These are phyloP conservation scores for Boletus subcaerulescens DNA, from an alignment of 768 basidiomycete genomes.

Conservation along the genomic window DNA sequence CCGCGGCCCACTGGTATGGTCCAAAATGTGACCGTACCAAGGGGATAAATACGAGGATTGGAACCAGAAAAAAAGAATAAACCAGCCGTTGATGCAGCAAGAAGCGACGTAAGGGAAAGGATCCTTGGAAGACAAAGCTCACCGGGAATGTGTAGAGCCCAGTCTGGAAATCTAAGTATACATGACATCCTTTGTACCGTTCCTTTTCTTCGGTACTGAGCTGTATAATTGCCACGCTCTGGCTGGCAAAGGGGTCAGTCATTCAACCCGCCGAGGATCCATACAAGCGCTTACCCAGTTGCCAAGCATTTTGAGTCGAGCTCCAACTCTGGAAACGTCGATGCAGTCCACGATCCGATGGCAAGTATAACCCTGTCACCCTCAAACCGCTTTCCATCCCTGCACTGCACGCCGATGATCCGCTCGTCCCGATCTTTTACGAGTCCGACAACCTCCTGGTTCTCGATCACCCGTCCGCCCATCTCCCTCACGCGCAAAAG, in stretches of 20 bases:
- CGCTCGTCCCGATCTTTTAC: slow-evolving; percentile 35
- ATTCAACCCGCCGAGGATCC: neutral
- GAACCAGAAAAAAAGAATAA: too few relatives aligned
- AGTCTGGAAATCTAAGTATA: slow-evolving; percentile 66
- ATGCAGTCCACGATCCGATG: slow-evolving; percentile 84
- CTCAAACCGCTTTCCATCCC: slow-evolving; percentile 50
- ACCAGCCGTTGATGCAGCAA: too few relatives aligned
- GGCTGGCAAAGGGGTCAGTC: slow-evolving; percentile 43
- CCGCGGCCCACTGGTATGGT: neutral
- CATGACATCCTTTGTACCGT: slow-evolving; percentile 58
- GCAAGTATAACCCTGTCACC: slow-evolving; percentile 69
- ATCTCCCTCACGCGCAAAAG: slow-evolving; percentile 53
- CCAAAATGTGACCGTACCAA: too few relatives aligned
- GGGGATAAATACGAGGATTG: too few relatives aligned
- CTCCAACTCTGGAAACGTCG: slow-evolving; percentile 60
- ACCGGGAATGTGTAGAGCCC: slow-evolving; percentile 88
- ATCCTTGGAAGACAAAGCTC: slow-evolving; percentile 18
- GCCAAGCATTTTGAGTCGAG: slow-evolving; percentile 58
- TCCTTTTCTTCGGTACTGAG: slow-evolving; percentile 68
- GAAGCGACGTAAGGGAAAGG: neutral
- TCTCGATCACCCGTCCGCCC: slow-evolving; percentile 58
- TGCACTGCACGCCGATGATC: slow-evolving; percentile 60
- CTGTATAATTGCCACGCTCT: slow-evolving; percentile 74
- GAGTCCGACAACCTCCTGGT: slow-evolving; percentile 56
- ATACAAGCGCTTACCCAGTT: slow-evolving; percentile 63